Evolutionary conservation across 2,329 filamentous ascomycete genomes (phyloP).

Genomic region (Verruconis gallopava): DNA sequence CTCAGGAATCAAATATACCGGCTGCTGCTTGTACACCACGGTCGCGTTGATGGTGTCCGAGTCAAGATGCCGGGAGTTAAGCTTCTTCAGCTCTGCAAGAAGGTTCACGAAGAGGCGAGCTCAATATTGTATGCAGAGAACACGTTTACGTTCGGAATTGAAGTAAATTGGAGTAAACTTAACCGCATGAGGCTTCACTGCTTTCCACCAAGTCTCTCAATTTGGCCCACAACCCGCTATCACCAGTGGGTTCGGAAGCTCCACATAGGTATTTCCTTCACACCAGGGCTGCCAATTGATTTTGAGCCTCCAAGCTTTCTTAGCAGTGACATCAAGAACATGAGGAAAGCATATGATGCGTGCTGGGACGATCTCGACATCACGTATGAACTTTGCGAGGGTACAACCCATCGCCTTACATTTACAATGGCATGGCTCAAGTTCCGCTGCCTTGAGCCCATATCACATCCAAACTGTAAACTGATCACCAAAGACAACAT

Average conservation of each 20-base stretch:
- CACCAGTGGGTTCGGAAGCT: not conserved
- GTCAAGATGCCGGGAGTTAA: constrained; percentile 5
- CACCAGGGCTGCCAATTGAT: not conserved
- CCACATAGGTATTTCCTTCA: not conserved
- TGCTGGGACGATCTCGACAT: constrained; percentile 7
- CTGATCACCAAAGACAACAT: not conserved
- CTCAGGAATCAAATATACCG: constrained; percentile 15
- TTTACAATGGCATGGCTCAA: constrained; percentile 8
- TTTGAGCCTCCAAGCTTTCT: not conserved
- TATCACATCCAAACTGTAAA: constrained; percentile 1
- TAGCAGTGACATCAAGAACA: not conserved
- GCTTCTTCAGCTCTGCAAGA: constrained; percentile 12
- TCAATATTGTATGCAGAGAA: constrained; percentile 16
- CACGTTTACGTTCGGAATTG: constrained; percentile 11
- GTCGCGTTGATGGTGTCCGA: not conserved
- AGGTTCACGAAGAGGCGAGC: constrained; percentile 15
- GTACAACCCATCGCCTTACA: not conserved
- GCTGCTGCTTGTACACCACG: constrained; percentile 5
- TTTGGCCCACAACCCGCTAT: constrained; percentile 1
- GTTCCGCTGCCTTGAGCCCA: constrained; percentile 1
- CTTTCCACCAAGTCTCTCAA: not conserved
- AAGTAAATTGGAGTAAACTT: not conserved
- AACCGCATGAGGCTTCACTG: not conserved
- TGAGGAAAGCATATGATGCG: constrained; percentile 3
- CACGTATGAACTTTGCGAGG: not conserved